Evolutionary conservation across 148 eudicot species (phyloP).

Genomic region (Nyssa sinensis): DNA sequence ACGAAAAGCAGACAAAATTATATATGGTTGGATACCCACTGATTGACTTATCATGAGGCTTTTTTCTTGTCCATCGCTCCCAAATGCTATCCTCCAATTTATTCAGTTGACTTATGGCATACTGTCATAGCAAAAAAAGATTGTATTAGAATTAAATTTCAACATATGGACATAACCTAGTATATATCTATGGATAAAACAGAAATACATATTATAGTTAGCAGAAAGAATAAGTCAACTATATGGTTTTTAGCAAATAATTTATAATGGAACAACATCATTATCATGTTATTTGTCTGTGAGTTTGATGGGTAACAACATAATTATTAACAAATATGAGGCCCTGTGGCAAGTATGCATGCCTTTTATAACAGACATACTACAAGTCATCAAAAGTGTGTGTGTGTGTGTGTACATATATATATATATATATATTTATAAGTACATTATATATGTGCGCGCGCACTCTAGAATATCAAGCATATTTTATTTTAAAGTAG

Average conservation of each 20-base stretch:
- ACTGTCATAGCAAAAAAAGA: slow-evolving; percentile 37
- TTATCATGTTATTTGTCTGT: too few species aligned
- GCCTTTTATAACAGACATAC: not conserved
- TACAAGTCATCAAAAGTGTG: not conserved
- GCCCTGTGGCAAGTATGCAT: not conserved
- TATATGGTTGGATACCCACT: slow-evolving; percentile 43
- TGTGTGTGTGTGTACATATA: too few species aligned
- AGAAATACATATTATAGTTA: not conserved
- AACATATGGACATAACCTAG: not conserved
- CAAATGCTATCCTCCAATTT: slow-evolving; percentile 96
- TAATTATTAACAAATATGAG: not conserved
- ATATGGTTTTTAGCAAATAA: not conserved
- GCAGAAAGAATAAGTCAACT: not conserved
- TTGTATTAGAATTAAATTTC: slow-evolving; percentile 3
- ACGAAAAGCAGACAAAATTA: slow-evolving; percentile 12
- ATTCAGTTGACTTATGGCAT: slow-evolving; percentile 83
- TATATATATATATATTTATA: too few species aligned
- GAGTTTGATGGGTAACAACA: too few species aligned
- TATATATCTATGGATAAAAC: not conserved
- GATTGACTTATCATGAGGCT: slow-evolving; percentile 48
- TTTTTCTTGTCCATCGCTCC: slow-evolving; percentile 80
- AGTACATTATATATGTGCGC: too few species aligned
- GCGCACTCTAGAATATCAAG: too few species aligned
- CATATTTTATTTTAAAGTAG: not conserved
- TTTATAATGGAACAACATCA: not conserved